phyloP scores from a whole-genome alignment of 805 yeast genomes.

The Candida andamanensis region DNA sequence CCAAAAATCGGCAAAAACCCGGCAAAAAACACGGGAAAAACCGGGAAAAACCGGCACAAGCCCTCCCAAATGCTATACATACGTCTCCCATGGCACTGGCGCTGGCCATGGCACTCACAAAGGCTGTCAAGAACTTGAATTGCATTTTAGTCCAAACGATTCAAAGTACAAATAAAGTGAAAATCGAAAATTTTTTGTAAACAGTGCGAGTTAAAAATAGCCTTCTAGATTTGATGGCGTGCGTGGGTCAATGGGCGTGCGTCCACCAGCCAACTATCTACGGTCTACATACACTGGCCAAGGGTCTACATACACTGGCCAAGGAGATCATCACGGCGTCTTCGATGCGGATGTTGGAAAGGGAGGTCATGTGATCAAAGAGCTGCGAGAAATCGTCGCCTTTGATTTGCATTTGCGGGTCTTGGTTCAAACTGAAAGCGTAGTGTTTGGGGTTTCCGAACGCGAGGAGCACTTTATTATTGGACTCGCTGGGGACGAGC shows the following conservation, averaged over 20 bases:
- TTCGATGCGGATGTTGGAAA: constrained; percentile 57
- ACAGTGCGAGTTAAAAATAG: constrained; percentile 10
- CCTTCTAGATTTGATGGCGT: constrained; percentile 8
- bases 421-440: constrained; percentile 47
- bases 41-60: neutral
- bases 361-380: constrained; percentile 58
- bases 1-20: neutral
- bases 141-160: too few species aligned
- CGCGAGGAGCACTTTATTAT: constrained; percentile 45
- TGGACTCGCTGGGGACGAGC: constrained; percentile 12
- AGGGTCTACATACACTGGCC: constrained; percentile 20
- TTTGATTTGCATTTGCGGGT: constrained; percentile 47
- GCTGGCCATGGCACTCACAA: constrained; percentile 45
- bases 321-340: constrained; percentile 64
- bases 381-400: constrained; percentile 52
- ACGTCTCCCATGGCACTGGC: constrained; percentile 58
- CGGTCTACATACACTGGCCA: too few species aligned
- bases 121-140: constrained; percentile 37
- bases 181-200: constrained; percentile 11
- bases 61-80: constrained; percentile 15
- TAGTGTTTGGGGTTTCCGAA: constrained; percentile 62
- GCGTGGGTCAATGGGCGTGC: too few species aligned
- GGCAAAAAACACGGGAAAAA: neutral
- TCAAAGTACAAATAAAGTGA: too few species aligned
- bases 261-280: too few species aligned